A percentile compares a stretch with the other conserved stretches of the same genome.
Conservation (phyloP, 2,329 filamentous ascomycete species). For the Cordyceps pruinosa region DNA sequence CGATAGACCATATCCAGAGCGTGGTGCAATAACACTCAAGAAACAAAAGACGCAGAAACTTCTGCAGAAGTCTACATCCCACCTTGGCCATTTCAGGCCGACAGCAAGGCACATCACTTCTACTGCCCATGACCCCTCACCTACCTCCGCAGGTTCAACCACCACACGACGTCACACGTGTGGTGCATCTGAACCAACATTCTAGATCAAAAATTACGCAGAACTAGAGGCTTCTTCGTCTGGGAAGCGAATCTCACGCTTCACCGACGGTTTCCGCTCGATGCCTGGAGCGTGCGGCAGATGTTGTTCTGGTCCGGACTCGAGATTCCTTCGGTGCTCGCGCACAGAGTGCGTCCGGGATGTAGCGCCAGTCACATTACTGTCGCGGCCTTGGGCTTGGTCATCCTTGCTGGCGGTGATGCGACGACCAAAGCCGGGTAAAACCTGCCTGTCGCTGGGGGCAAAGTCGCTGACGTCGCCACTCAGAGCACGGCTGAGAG, state of each 20-base stretch:
- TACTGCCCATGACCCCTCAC: neutral
- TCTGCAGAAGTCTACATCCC: neutral
- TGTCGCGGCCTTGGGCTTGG: neutral
- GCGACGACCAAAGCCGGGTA: slow-evolving; percentile 10
- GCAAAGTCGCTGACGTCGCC: slow-evolving; percentile 8
- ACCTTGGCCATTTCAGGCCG: neutral
- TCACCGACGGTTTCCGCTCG: neutral
- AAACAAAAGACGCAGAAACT: neutral
- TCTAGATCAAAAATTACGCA: neutral
- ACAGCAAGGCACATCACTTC: neutral
- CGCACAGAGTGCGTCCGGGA: neutral
- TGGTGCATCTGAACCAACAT: neutral
- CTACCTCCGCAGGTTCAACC: neutral
- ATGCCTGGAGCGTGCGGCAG: neutral
- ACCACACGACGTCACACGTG: neutral
- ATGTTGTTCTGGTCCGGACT: neutral
- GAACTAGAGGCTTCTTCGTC: neutral
- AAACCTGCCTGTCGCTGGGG: neutral
- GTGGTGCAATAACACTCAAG: neutral
- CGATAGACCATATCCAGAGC: neutral
- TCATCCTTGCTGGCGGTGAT: slow-evolving; percentile 7
- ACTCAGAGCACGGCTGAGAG: slow-evolving; percentile 35
- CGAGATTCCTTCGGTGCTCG: neutral
- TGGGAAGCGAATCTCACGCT: slow-evolving; percentile 12
- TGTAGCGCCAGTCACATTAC: neutral